These are phyloP conservation scores for Rhizopus microsporus DNA, from an alignment of 371 early-diverging fungal genomes.

Conservation along the genomic window DNA sequence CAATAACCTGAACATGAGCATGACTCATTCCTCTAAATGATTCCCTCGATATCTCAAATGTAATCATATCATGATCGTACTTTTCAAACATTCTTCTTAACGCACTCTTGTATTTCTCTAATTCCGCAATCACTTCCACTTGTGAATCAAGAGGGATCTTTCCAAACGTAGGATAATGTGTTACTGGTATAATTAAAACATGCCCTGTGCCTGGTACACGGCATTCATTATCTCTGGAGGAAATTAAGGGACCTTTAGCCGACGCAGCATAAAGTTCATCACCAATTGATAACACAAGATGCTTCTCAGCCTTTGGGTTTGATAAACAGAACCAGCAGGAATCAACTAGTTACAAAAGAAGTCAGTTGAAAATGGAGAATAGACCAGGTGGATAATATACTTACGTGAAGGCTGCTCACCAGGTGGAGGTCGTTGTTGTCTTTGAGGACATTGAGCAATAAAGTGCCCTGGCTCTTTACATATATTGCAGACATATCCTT, in stretches of 20 bases:
- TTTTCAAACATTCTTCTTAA: conserved; percentile 48
- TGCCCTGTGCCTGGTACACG: conserved; percentile 73
- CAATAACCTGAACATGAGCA: conserved; percentile 69
- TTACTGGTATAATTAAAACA: conserved; percentile 71
- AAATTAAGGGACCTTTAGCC: conserved; percentile 73
- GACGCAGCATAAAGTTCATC: conserved; percentile 70
- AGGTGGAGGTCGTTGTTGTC: conserved; percentile 10
- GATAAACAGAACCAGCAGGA: conserved; percentile 91
- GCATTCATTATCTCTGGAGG: conserved; percentile 20
- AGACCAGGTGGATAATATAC: conserved; percentile 1
- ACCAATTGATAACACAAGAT: conserved; percentile 77
- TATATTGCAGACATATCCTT: conserved; percentile 58
- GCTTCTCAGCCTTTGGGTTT: conserved; percentile 77
- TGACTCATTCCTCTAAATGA: conserved; percentile 50
- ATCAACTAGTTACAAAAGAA: conserved; percentile 21
- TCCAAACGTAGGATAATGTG: conserved; percentile 62
- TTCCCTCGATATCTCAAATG: conserved; percentile 69
- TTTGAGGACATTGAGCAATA: conserved; percentile 64
- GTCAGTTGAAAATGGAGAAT: not conserved
- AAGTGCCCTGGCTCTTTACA: conserved; percentile 64
- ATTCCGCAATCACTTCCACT: conserved; percentile 49
- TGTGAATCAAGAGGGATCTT: conserved; percentile 47
- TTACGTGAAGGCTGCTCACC: conserved; percentile 21
- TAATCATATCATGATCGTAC: conserved; percentile 59
- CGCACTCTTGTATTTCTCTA: conserved; percentile 60